A percentile compares a stretch with the other conserved stretches of the same genome.
Evolutionary conservation across 352 stramenopile genomes (phyloP).

Genomic region (Blastocystis sp.): DNA sequence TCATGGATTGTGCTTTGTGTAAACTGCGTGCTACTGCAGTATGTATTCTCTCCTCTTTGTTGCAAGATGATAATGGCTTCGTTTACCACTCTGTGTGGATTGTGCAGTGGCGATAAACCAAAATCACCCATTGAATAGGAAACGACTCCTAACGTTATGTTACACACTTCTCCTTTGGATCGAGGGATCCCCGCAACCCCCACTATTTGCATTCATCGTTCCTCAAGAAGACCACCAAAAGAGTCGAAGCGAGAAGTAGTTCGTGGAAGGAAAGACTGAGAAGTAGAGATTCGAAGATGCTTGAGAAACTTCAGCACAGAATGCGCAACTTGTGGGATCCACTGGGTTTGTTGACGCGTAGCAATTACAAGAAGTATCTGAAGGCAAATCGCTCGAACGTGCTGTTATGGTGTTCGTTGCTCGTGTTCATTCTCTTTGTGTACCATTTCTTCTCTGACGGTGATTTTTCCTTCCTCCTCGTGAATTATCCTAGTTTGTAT

Average conservation of each 20-base stretch:
- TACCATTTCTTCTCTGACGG: constrained; percentile 95
- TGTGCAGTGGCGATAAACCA: no score
- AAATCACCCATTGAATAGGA: no score
- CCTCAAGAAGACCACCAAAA: no score
- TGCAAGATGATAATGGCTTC: no score
- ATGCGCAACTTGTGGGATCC: constrained; percentile 24
- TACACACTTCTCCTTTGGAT: no score
- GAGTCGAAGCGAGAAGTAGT: no score
- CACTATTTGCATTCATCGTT: no score
- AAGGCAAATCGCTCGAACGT: constrained; percentile 91
- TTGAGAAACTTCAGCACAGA: constrained; percentile 30
- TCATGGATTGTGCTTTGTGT: no score
- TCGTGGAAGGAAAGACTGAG: not conserved
- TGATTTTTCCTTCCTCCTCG: constrained; percentile 92
- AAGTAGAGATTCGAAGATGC: not conserved
- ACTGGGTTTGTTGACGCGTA: not conserved
- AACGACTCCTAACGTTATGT: no score
- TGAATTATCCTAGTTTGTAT: not conserved
- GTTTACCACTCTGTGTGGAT: no score
- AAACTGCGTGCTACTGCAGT: no score
- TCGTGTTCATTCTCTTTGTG: constrained; percentile 90
- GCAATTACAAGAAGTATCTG: constrained; percentile 76
- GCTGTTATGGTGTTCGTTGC: constrained; percentile 91
- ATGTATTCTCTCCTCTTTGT: not conserved
- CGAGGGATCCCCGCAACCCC: no score